phyloP scores from a whole-genome alignment of 148 eudicot genomes.

The Simmondsia chinensis region DNA sequence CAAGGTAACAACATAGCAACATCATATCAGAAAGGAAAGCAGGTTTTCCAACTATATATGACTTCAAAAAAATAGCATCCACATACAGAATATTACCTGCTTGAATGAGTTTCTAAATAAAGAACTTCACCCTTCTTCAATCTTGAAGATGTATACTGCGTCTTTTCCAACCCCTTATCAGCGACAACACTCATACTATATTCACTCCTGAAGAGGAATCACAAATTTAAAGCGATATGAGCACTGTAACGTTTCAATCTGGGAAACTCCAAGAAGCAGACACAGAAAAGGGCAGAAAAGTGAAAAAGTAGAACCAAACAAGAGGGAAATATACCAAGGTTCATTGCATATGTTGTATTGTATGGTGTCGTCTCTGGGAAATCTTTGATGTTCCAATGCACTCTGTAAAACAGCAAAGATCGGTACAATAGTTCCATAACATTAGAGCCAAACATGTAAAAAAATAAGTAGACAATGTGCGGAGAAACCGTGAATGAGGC shows the following conservation, averaged over 20 bases:
- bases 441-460: too few relatives aligned
- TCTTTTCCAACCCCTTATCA: conserved; percentile 90
- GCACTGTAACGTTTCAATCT: background rate
- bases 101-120: conserved; percentile 74
- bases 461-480: too few relatives aligned
- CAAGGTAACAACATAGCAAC: too few relatives aligned
- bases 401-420: conserved; percentile 39
- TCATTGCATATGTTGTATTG: conserved; percentile 95
- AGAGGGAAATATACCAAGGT: conserved; percentile 64
- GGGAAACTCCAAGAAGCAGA: too few relatives aligned
- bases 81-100: conserved; percentile 56
- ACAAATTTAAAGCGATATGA: background rate
- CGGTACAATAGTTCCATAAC: too few relatives aligned
- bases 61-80: background rate
- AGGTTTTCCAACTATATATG: too few relatives aligned
- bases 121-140: conserved; percentile 97
- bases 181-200: conserved; percentile 91
- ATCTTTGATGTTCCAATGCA: conserved; percentile 90
- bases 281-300: background rate
- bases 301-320: background rate
- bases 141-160: conserved; percentile 86
- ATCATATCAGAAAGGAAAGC: too few relatives aligned
- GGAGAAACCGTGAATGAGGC: too few relatives aligned
- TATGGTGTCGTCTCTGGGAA: conserved; percentile 87
- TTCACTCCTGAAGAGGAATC: conserved; percentile 74